Base-by-base conservation (phyloP, 495 filamentous ascomycete genomes). In the Apiosordaria backusii region DNA sequence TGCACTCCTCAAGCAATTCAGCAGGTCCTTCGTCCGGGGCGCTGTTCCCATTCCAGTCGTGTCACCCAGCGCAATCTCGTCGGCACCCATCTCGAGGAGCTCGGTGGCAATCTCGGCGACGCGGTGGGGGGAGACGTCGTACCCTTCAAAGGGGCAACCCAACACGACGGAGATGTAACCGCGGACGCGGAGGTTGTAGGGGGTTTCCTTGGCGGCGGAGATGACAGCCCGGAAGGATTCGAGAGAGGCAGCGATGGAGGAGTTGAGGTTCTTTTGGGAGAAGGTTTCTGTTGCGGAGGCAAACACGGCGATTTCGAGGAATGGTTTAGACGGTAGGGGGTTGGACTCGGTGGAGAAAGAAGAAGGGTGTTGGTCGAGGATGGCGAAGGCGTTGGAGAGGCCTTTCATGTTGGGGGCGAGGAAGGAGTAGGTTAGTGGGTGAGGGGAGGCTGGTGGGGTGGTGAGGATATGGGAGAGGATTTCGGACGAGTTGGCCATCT, bases 1-100 rank as follows among this genome's bases (percentile, higher is more conserved):
- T 4, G 92, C 91, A 4, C 87, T 86, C 23, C 83, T 81, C 72
- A 97, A 81, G 21, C 91, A 86, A 62, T 83, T 80, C 64, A 96
- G 77, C 52, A 96, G 82, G 71, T 88, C 85, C 70, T 85, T 81
- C 0, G 91, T 95, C 23, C 89, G 83, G 0, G 92, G 91, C 22
- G 89, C 92, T 0, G 95, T 98, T 5, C 96, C 95, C 91, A 97
- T 97, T 7, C 95, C 95, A 1, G 95, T 98, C 0, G 95, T 99
- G 71, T 99, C 95, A 0, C 92, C 95, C 4, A 99, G 86, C 7
- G 90, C 90, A 52, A 99, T 93, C 78, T 97, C 92, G 71, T 97
- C 93, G 3, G 91, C 94, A 21, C 95, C 95, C 92, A 97, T 97
- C 73, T 97, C 92, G 7, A 99, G 84, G 29, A 97, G 78, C 19